Conservation (phyloP, 2,329 filamentous ascomycete species). For the Apiospora pterosperma region DNA sequence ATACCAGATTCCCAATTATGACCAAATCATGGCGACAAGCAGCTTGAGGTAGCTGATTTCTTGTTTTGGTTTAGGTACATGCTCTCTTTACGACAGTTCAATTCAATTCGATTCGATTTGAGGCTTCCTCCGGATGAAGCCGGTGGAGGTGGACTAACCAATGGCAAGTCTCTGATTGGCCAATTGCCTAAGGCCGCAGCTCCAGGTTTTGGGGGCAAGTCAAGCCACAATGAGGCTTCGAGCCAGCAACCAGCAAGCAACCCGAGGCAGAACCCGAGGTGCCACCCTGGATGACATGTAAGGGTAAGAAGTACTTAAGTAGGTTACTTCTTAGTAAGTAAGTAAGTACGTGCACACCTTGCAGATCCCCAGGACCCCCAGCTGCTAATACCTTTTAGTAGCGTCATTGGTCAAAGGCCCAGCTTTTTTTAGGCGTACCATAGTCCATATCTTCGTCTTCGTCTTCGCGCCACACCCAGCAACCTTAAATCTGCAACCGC, state of each 20-base stretch:
- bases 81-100: background rate
- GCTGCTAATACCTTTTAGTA: too few species aligned
- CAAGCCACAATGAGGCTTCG: background rate
- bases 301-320: too few species aligned
- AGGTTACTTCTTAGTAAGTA: background rate
- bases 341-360: too few species aligned
- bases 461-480: background rate
- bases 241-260: too few species aligned
- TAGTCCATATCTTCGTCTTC: background rate
- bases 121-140: background rate
- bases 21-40: background rate
- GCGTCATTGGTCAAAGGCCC: background rate
- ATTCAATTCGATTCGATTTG: too few species aligned
- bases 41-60: background rate
- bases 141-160: background rate
- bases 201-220: background rate
- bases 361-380: background rate
- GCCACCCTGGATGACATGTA: background rate
- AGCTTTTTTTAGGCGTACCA: background rate
- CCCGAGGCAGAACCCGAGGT: too few species aligned
- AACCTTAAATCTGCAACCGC: conserved; percentile 2
- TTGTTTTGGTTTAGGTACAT: background rate
- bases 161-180: background rate
- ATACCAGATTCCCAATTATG: background rate
- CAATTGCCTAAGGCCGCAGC: background rate